Percentiles rank a stretch among this genome's conserved stretches.
phyloP scores from a whole-genome alignment of 2,329 filamentous ascomycete genomes.

The Xylaria sp. region DNA sequence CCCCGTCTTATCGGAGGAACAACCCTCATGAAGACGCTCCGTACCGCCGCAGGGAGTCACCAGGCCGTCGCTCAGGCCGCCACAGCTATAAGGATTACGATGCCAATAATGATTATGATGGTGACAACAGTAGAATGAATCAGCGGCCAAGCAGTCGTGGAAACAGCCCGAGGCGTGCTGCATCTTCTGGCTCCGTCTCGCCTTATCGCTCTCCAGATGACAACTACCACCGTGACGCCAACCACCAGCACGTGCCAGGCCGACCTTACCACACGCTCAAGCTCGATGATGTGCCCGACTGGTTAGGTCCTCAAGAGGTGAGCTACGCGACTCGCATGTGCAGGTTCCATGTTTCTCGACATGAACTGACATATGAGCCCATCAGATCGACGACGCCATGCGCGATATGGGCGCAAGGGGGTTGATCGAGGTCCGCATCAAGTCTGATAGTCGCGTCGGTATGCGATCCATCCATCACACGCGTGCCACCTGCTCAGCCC shows the following conservation, averaged over 20 bases:
- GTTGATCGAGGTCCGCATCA: conserved; percentile 42
- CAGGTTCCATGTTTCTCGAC: not conserved
- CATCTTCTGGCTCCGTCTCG: conserved; percentile 37
- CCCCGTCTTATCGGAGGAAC: conserved; percentile 32
- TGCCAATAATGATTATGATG: conserved; percentile 15
- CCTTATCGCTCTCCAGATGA: conserved; percentile 38
- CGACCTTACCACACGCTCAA: conserved; percentile 44
- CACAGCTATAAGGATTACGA: conserved; percentile 33
- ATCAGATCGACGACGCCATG: conserved; percentile 41
- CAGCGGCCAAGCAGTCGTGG: conserved; percentile 27
- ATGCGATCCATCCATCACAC: not conserved
- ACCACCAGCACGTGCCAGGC: conserved; percentile 37
- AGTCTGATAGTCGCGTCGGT: conserved; percentile 41
- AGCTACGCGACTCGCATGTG: not conserved
- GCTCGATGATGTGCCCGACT: conserved; percentile 42
- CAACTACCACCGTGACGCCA: conserved; percentile 34
- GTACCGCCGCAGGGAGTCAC: conserved; percentile 32
- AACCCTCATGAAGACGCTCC: conserved; percentile 21
- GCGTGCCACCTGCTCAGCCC: not conserved
- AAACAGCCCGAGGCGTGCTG: conserved; percentile 34
- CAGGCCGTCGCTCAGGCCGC: conserved; percentile 23
- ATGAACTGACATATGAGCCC: conserved; percentile 6
- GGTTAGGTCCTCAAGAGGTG: conserved; percentile 40
- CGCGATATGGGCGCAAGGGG: conserved; percentile 39
- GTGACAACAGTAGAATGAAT: conserved; percentile 27